Base-by-base conservation (phyloP, 805 yeast genomes). In the Starmera caribaea region DNA sequence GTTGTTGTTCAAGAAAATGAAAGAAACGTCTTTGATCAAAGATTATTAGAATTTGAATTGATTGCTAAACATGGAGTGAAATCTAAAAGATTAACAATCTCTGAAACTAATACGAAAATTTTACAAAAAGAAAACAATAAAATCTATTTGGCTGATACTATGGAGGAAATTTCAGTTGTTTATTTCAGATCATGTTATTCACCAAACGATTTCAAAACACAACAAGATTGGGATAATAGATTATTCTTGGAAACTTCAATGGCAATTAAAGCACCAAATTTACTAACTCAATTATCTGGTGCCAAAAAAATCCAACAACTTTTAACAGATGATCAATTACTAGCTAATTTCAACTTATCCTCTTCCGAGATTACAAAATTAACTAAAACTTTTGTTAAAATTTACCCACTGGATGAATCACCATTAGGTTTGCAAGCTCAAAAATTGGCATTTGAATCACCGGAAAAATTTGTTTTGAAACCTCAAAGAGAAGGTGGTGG, bases 401-500 rank as follows among this genome's bases (percentile, higher is more conserved):
- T 92, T 15, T 79, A 84, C 58, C 97, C 99, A 13, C 60, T 92
- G 48, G 97, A 90, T 58, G 71, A 74, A 40, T 66, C 86, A 1
- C 65, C 62, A 32, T 67, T 69, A 29, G 96, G 96, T 3, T 48
- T 51, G 34, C 41, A 53, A 30, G 96, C 92, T 5, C 76, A 73
- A 42, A 62, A 71, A 43, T 59, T 85, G 35, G 95, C 95, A 2
- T 64, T 81, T 36, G 77, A 74, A 45, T 44, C 59, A 2, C 90
- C 96, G 0, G 76, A 74, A 39, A 68, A 71, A 17, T 92, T 67
- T 57, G 99, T 92, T 1, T 69, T 92, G 50, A 92, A 92, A 55
- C 99, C 99, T 4, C 98, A 92, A 62, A 75, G 99, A 65, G 99
- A 92, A 66, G 99, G 99, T 32, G 99, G 99, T 35, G 98, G 98